Percentiles rank a stretch among this genome's conserved stretches.
Conservation (phyloP, 345 rosid genomes). For the Populus alba region DNA sequence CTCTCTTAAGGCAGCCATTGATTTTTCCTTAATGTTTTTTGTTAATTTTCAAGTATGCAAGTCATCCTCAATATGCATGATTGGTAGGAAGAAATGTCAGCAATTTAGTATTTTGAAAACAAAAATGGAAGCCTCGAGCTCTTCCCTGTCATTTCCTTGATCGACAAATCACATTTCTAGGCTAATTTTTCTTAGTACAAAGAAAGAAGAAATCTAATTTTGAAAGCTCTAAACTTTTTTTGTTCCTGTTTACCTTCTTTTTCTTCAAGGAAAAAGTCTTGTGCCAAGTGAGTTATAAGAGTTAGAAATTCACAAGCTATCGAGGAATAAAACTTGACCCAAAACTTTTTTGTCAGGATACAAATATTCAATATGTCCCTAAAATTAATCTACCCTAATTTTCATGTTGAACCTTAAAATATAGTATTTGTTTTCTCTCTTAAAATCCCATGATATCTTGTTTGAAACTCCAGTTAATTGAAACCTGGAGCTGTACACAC, state of each 20-base stretch:
- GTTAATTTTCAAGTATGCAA: neutral
- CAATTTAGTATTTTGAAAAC: neutral
- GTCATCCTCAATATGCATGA: neutral
- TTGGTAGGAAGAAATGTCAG: neutral
- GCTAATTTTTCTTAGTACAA: too few species aligned
- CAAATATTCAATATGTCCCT: neutral
- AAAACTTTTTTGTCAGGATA: neutral
- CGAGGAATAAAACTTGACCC: neutral
- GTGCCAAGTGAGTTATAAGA: neutral
- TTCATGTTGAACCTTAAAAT: neutral
- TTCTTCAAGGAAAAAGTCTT: too few species aligned
- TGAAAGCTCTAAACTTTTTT: too few species aligned
- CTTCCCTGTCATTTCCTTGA: neutral
- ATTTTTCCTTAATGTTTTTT: neutral
- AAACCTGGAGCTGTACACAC: neutral
- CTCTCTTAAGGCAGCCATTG: neutral
- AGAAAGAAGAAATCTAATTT: too few species aligned
- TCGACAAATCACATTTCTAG: neutral
- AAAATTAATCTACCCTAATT: neutral
- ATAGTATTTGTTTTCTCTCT: neutral
- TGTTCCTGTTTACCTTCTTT: too few species aligned
- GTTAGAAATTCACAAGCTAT: neutral
- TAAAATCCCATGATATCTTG: neutral
- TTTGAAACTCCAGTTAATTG: neutral
- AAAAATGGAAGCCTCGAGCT: neutral